Conservation (phyloP, 2,329 filamentous ascomycete genomes). For the Paraphaeosphaeria sporulosa region DNA sequence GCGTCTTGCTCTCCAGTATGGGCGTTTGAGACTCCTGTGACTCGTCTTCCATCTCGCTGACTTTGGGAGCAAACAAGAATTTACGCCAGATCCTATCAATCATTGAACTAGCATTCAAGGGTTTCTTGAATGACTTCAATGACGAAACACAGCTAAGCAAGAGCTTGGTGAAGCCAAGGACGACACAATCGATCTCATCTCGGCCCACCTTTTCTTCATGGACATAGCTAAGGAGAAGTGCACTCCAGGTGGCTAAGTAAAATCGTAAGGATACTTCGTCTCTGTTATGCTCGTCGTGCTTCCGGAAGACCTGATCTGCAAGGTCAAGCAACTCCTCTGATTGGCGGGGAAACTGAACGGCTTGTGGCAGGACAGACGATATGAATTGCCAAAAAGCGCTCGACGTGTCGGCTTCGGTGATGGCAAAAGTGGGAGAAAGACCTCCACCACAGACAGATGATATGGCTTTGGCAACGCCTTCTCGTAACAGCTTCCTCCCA, state of each 20-base stretch:
- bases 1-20: slow-evolving; percentile 45
- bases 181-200: slow-evolving; percentile 44
- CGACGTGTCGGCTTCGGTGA: slow-evolving; percentile 39
- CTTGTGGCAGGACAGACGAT: slow-evolving; percentile 38
- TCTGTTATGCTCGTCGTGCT: slow-evolving; percentile 42
- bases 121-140: slow-evolving; percentile 50
- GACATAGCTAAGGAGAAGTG: slow-evolving; percentile 40
- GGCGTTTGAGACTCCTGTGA: slow-evolving; percentile 27
- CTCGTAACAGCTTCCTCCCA: slow-evolving; percentile 30
- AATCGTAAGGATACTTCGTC: slow-evolving; percentile 40
- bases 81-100: slow-evolving; percentile 44
- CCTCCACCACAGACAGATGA: slow-evolving; percentile 45
- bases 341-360: slow-evolving; percentile 30
- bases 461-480: slow-evolving; percentile 38
- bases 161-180: slow-evolving; percentile 51
- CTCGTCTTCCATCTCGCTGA: slow-evolving; percentile 22
- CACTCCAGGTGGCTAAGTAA: slow-evolving; percentile 41
- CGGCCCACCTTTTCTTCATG: slow-evolving; percentile 47
- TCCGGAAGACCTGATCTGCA: slow-evolving; percentile 46
- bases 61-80: slow-evolving; percentile 42
- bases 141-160: slow-evolving; percentile 49
- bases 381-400: slow-evolving; percentile 45
- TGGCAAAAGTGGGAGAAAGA: slow-evolving; percentile 42
- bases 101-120: slow-evolving; percentile 39
- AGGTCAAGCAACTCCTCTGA: slow-evolving; percentile 46